Percentiles rank a stretch among this genome's conserved stretches.
These are phyloP conservation scores for Articulospora tetracladia DNA, from an alignment of 495 filamentous ascomycete genomes.

Conservation along the genomic window DNA sequence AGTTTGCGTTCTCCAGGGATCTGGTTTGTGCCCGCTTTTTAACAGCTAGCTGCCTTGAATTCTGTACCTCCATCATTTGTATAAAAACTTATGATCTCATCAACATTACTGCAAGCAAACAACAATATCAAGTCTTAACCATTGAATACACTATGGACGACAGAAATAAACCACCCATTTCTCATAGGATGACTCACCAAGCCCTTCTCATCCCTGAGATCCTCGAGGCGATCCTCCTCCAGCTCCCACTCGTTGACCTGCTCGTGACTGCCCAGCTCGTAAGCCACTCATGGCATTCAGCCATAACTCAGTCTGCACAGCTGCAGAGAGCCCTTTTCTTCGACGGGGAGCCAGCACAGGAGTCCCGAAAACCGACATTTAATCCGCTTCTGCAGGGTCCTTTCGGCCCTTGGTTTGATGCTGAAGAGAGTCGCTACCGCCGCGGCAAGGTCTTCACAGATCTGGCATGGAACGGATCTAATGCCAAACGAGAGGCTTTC, in stretches of 20 bases:
- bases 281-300: not conserved
- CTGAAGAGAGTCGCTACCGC: not conserved
- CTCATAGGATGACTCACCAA: not conserved
- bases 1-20: not conserved
- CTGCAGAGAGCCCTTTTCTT: conserved; percentile 12
- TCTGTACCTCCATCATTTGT: not conserved
- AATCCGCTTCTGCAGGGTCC: conserved; percentile 3
- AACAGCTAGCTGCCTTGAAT: not conserved
- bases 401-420: conserved; percentile 6
- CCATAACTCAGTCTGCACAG: not conserved
- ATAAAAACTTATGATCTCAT: not conserved
- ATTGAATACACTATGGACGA: not conserved
- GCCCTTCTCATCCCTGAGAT: conserved; percentile 4
- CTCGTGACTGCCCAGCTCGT: conserved; percentile 11
- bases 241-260: conserved; percentile 7
- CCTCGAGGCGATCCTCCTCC: conserved; percentile 6
- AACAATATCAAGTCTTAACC: too few species aligned
- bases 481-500: not conserved
- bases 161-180: not conserved
- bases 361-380: not conserved
- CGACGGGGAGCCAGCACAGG: not conserved
- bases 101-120: too few species aligned
- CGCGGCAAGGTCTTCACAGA: not conserved
- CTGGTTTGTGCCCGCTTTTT: not conserved
- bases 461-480: not conserved